Base-by-base conservation (phyloP, 371 early-diverging fungal species). In the Fennellomyces sp. region DNA sequence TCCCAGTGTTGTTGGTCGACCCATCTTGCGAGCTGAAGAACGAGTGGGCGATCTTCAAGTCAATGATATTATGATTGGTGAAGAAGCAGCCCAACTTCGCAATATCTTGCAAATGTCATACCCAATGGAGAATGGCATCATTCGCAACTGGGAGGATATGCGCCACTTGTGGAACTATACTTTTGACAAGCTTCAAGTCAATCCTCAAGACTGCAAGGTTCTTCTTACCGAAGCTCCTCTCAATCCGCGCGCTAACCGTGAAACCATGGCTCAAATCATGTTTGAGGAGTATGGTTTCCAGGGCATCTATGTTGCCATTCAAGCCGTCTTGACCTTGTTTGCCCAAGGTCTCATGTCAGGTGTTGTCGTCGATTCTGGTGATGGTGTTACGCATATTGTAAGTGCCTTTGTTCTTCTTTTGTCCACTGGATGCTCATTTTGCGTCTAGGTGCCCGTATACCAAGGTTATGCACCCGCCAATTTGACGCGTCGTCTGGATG, bases 111-210 rank as follows among this genome's bases (percentile, higher is more conserved):
- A 96, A 73, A 93, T 98, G 92, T 89, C 92, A 19, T 97, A 98
- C 68, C 99, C 99, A 8, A 91, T 98, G 92, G 96, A 97, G 74
- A 97, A 97, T 81, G 99, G 99, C n/a, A 94, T 98, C 56, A 90
- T 97, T 53, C 82, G 90, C 64, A 94, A 96, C 82, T 98, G 98
- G 98, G 97, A 96, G 52, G 97, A 98, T 71, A 97, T 97, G 99
- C 80, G 88, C 61, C 95, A 95, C 60, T 83, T 98, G 52, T 98
- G 98, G 98, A 90, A 97, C 77, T 96, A 98, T 66, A 97, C 98
- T 73, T 81, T 88, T 58, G 93, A 95, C 66, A 92, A 92, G 77
- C 87, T 98, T 36, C 81, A 87, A 68, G 87, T 96, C 61, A 90
- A 96, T 68, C 95, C 91, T 25, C 72, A 80, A 49, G 94, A 95